A percentile compares a stretch with the other conserved stretches of the same genome.
Evolutionary conservation across 208 protist species (phyloP).

Genomic region (Acanthamoeba sp.): DNA sequence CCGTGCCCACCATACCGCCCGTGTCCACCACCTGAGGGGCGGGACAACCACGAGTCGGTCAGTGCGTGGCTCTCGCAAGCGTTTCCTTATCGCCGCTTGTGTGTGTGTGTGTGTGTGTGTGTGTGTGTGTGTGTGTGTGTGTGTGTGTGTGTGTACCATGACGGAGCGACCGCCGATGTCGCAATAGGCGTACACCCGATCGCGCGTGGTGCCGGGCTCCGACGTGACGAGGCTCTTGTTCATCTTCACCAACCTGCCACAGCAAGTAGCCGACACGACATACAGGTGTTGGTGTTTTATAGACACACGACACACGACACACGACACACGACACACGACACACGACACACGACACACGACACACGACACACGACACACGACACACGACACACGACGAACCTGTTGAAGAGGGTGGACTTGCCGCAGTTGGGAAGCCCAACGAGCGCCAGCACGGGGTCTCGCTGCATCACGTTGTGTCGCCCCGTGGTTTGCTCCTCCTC

Average conservation of each 20-base stretch:
- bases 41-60: background rate
- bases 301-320: too few relatives aligned
- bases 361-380: too few relatives aligned
- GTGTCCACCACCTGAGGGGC: constrained; percentile 47
- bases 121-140: too few relatives aligned
- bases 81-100: too few relatives aligned
- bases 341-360: too few relatives aligned
- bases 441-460: constrained; percentile 36
- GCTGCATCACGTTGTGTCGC: background rate
- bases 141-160: too few relatives aligned
- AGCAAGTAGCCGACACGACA: too few relatives aligned
- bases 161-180: background rate
- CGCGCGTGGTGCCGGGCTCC: constrained; percentile 58
- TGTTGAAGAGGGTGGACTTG: constrained; percentile 71
- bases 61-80: background rate
- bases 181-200: constrained; percentile 49
- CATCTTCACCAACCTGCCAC: background rate
- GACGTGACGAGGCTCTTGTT: constrained; percentile 66
- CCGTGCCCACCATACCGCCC: constrained; percentile 64
- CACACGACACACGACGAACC: background rate
- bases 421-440: constrained; percentile 66
- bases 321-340: too few relatives aligned
- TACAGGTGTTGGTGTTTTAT: too few relatives aligned
- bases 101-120: too few relatives aligned
- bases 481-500: background rate